Evolutionary conservation across 2,329 filamentous ascomycete genomes (phyloP), one percentile per base, ranked within the genome.

Genomic region (Acrodontium crateriforme): DNA sequence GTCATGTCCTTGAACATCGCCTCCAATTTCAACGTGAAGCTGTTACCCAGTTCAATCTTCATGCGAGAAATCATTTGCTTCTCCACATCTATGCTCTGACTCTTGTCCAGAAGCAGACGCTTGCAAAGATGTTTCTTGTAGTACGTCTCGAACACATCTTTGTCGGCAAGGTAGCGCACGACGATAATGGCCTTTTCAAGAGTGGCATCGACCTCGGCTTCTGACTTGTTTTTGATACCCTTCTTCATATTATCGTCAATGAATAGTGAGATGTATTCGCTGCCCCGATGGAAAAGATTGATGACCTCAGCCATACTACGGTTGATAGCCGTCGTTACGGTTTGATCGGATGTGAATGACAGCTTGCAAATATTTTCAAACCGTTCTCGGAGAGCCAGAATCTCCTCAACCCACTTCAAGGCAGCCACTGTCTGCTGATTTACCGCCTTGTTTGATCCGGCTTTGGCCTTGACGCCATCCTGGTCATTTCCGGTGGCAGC

Each of bases 1-100:
- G 77, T 73, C 71, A 95, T 85, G 47, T 98, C 89, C 56, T 84
- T 85, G 62, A 98, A 94, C 84, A 98, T 95, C 39, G 84, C 80
- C 50, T 98, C 89, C 24, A 98, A 72, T 51, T 91, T 92, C 46
- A 73, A 65, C 0, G 89, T 95, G 52, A 95, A 95, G 41, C 84
- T 77, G 52, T 91, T 92, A 20, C 89, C 89, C 28, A 95, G 73
- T 52, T 94, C 87, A 48, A 89, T 73, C 66, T 94, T 95, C 84
- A 98, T 94, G 38, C 87, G 80, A 0, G 77, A 78, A 28, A 98
- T 89, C 71, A 98, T 91, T 46, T 89, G 78, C 52, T 87, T 85
- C 57, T 98, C 89, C 1, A 84, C 82, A 46, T 94, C 87, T 39
- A 82, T 77, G 49, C 81, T 92, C 41, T 91, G 77, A 0, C 83